Evolutionary conservation across 805 yeast genomes (phyloP).

Genomic region (Torulaspora quercuum): DNA sequence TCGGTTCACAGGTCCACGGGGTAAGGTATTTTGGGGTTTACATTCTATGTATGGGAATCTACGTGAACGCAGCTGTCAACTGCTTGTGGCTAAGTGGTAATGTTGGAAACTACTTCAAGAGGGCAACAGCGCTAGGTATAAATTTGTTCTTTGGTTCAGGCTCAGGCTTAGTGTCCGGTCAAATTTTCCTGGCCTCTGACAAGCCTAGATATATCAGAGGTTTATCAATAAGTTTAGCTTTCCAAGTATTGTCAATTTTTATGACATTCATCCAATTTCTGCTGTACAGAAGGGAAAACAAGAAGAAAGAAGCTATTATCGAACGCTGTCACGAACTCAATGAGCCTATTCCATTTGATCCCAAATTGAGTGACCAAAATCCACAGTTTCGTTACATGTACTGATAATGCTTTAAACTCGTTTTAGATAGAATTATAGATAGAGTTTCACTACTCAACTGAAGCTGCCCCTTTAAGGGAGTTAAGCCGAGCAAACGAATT

Average conservation of each 20-base stretch:
- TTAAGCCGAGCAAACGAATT: no score
- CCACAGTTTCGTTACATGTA: conserved; percentile 49
- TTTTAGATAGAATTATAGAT: no score
- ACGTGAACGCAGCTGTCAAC: conserved; percentile 40
- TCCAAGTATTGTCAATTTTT: conserved; percentile 42
- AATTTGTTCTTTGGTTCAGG: conserved; percentile 38
- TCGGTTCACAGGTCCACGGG: conserved; percentile 35
- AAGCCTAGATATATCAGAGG: conserved; percentile 42
- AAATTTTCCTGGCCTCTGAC: conserved; percentile 36
- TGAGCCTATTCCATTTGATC: conserved; percentile 38
- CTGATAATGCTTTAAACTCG: no score
- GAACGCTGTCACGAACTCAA: conserved; percentile 33
- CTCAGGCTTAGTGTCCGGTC: conserved; percentile 41
- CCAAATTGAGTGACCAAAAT: conserved; percentile 37
- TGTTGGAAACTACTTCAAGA: conserved; percentile 40
- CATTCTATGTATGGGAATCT: conserved; percentile 40
- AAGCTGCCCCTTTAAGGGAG: no score
- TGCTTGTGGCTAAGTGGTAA: conserved; percentile 42
- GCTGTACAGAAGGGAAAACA: conserved; percentile 35
- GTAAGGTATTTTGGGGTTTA: conserved; percentile 41
- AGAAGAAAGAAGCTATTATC: conserved; percentile 37
- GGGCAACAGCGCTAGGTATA: conserved; percentile 41
- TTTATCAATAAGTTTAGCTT: conserved; percentile 44
- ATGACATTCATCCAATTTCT: conserved; percentile 35
- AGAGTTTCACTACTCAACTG: no score